Conservation (phyloP, 805 yeast genomes). For the Wilhelminamyces savonicus region DNA sequence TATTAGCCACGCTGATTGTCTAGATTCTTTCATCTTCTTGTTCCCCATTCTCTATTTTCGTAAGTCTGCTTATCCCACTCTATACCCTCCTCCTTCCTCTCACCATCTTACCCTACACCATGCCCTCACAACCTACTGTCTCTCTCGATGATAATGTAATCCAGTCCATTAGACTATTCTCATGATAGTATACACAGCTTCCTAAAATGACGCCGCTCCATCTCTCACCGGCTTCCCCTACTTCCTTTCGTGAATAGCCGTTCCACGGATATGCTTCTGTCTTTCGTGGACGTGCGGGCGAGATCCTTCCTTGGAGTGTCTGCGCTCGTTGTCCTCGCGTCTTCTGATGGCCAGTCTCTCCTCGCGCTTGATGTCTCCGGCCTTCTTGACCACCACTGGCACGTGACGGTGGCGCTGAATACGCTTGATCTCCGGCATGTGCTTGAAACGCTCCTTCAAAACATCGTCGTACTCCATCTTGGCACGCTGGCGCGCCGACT, state of each 20-base stretch:
- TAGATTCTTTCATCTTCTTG: too few relatives aligned
- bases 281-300: constrained; percentile 65
- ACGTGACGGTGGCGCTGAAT: constrained; percentile 90
- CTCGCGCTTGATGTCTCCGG: constrained; percentile 73
- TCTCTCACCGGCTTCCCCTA: too few relatives aligned
- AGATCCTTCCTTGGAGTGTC: constrained; percentile 62
- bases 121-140: too few relatives aligned
- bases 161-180: too few relatives aligned
- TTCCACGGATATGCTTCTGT: constrained; percentile 79
- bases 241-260: constrained; percentile 50
- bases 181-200: too few relatives aligned
- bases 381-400: constrained; percentile 82
- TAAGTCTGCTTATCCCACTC: too few relatives aligned
- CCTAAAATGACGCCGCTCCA: too few relatives aligned
- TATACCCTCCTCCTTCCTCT: too few relatives aligned
- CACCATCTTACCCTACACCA: too few relatives aligned
- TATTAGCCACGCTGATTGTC: too few relatives aligned
- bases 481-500: constrained; percentile 71
- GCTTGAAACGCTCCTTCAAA: constrained; percentile 84
- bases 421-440: constrained; percentile 93
- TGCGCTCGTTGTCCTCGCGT: constrained; percentile 77
- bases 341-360: constrained; percentile 71
- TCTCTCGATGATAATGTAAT: too few relatives aligned
- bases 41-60: too few relatives aligned
- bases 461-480: constrained; percentile 89